phyloP scores from a whole-genome alignment of 345 rosid genomes.

The Citrus maxima region DNA sequence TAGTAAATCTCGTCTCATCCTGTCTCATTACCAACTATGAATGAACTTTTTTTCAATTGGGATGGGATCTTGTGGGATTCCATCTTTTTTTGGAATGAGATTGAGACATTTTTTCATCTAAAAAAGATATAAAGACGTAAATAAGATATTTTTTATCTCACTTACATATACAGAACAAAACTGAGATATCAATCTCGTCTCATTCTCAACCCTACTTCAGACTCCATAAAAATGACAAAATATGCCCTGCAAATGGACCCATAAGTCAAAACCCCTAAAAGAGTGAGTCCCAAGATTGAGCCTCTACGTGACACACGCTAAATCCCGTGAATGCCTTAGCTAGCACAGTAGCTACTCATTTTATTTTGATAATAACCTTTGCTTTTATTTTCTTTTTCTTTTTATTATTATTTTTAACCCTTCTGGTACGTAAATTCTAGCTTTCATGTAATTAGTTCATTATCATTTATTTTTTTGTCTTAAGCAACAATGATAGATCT shows the following conservation, averaged over 20 bases:
- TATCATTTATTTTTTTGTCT: too few relatives aligned
- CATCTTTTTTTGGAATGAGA: fast-evolving
- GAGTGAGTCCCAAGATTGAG: background rate
- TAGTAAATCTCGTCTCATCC: fast-evolving
- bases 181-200: too few relatives aligned
- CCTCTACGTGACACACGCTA: background rate
- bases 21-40: too few relatives aligned
- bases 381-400: background rate
- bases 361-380: background rate
- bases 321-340: constrained; percentile 18
- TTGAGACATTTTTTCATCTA: fast-evolving
- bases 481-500: too few relatives aligned
- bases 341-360: background rate
- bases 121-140: fast-evolving
- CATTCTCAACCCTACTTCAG: background rate
- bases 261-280: background rate
- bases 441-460: too few relatives aligned
- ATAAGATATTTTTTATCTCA: too few relatives aligned
- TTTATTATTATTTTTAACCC: background rate
- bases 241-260: background rate
- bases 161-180: fast-evolving
- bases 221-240: background rate
- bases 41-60: too few relatives aligned
- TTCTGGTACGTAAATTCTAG: too few relatives aligned
- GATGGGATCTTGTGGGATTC: fast-evolving